phyloP scores from a whole-genome alignment of 768 basidiomycete genomes.

The Inosperma sp. region DNA sequence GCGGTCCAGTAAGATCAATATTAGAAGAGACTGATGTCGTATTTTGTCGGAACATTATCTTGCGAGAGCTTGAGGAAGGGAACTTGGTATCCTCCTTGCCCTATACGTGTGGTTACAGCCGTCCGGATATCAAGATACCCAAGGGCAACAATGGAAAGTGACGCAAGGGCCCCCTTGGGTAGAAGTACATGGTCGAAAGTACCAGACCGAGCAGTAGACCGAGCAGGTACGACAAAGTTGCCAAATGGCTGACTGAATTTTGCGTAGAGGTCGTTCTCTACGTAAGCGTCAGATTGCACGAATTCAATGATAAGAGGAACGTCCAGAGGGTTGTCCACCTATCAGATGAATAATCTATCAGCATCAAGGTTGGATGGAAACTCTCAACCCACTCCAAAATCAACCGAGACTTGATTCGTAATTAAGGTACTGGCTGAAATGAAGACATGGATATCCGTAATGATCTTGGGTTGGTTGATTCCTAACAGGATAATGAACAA shows the following conservation, averaged over 20 bases:
- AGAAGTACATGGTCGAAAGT: constrained; percentile 53
- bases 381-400: constrained; percentile 48
- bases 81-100: constrained; percentile 52
- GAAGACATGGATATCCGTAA: constrained; percentile 51
- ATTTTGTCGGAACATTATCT: constrained; percentile 47
- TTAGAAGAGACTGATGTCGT: constrained; percentile 26
- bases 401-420: constrained; percentile 47
- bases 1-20: not conserved
- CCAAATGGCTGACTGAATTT: constrained; percentile 53
- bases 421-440: constrained; percentile 48
- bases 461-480: constrained; percentile 50
- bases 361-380: not conserved
- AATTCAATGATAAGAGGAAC: constrained; percentile 53
- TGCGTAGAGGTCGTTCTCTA: constrained; percentile 53
- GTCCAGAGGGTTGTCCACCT: constrained; percentile 55
- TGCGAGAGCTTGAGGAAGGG: constrained; percentile 64
- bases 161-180: constrained; percentile 51
- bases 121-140: constrained; percentile 51
- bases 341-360: not conserved
- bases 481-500: constrained; percentile 23
- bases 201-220: constrained; percentile 59
- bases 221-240: constrained; percentile 52
- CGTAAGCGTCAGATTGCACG: constrained; percentile 51
- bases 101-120: constrained; percentile 44
- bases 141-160: constrained; percentile 54